Evolutionary conservation across 371 early-diverging fungal species (phyloP).

Genomic region (Circinella umbellata): DNA sequence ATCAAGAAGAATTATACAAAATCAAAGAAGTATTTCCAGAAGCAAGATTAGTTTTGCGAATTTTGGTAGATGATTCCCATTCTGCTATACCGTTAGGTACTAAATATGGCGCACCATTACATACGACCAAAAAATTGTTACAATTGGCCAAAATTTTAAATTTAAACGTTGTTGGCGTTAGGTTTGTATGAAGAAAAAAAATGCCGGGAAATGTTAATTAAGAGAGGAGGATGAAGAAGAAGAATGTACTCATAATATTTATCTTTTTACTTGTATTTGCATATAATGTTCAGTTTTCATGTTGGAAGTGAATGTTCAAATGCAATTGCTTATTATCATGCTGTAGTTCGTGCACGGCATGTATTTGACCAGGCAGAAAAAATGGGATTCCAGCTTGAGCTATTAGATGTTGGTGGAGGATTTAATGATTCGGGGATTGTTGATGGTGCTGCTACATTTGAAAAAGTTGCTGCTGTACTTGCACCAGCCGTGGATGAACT

Average conservation of each 20-base stretch:
- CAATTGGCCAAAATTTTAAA: conserved; percentile 71
- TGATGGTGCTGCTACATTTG: conserved; percentile 78
- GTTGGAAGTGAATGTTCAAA: conserved; percentile 96
- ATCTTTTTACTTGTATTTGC: background rate
- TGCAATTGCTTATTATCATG: conserved; percentile 87
- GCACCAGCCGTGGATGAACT: conserved; percentile 75
- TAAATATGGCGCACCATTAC: conserved; percentile 96
- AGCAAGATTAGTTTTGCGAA: conserved; percentile 89
- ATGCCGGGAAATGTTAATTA: too few relatives aligned
- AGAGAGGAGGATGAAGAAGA: background rate
- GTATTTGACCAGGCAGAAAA: conserved; percentile 86
- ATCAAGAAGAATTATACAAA: conserved; percentile 94
- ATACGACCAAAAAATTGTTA: conserved; percentile 21
- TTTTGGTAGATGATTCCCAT: conserved; percentile 93
- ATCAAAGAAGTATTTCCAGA: conserved; percentile 80
- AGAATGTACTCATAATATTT: background rate
- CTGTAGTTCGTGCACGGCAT: conserved; percentile 79
- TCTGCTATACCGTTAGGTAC: conserved; percentile 89
- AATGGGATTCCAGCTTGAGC: conserved; percentile 77
- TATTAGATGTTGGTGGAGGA: conserved; percentile 97
- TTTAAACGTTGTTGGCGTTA: conserved; percentile 88
- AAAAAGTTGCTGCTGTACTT: conserved; percentile 81
- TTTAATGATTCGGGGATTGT: conserved; percentile 74
- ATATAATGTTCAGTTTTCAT: conserved; percentile 71
- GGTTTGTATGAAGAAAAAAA: conserved; percentile 22